Base-by-base conservation (phyloP, 371 early-diverging fungal genomes). In the Apophysomyces variabilis region DNA sequence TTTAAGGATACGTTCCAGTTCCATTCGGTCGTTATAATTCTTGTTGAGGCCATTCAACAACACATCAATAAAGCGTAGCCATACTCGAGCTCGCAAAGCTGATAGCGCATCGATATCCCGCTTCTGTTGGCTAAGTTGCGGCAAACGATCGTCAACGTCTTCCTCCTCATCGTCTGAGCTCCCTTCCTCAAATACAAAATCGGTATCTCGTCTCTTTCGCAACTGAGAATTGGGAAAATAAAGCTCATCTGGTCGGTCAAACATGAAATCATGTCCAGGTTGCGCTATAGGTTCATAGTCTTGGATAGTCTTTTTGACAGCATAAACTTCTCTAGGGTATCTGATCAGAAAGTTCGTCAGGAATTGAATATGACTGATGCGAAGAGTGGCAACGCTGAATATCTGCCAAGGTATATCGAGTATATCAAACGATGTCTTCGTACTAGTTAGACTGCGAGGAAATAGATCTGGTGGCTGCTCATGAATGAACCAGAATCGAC, bases 311-410 rank as follows among this genome's bases (percentile, higher is more conserved):
- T 85, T 80, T 67, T 87, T 87, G 54, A 89, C 75, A 12, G 87
- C 79, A 50, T 83, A 78, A 0, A 81, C 81, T 61, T 89, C 89
- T 13, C 79, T 63, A 4, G 88, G 88, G 62, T 78, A 89, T 0
- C 87, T 76, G 11, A 71, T 66, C n/a, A 87, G 62, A 60, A 86
- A 87, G 43, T 83, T 87, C 4, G 87, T 85, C 69, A 86, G 70
- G 62, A 89, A 88, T 50, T 86, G 89, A 35, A 85, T 82, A 67
- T 88, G 90, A 60, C 82, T 85, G 64, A 84, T 82, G 45, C 87
- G 84, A 35, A 86, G 67, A 65, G 83, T 74, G 7, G 84, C 78
- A n/a, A 87, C 80, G 9, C 78, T 74, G 37, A 90, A 87, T 7
- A 88, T 60, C 9, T 85, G 81, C 37, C 69, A 66, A 0, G 89